phyloP scores from a whole-genome alignment of 345 rosid species.

The Physaria fendleri region DNA sequence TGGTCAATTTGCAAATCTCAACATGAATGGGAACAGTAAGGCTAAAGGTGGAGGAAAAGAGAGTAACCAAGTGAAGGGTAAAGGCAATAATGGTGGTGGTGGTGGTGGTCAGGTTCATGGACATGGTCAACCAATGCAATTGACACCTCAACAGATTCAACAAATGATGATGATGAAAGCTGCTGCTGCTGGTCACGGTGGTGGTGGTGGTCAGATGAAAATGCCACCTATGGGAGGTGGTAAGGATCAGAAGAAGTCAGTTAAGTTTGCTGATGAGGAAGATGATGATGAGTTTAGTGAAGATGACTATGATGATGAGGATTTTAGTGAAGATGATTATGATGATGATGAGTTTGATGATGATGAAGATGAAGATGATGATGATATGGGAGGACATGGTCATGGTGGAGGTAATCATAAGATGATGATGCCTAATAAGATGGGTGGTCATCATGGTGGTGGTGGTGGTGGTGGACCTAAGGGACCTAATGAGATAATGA shows the following conservation, averaged over 20 bases:
- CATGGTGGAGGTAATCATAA: conserved; percentile 46
- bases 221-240: conserved; percentile 24
- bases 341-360: conserved; percentile 43
- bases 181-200: conserved; percentile 25
- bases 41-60: conserved; percentile 34
- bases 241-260: conserved; percentile 64
- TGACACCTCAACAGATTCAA: conserved; percentile 44
- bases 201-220: conserved; percentile 21
- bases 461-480: conserved; percentile 31
- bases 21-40: conserved; percentile 22
- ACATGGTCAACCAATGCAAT: conserved; percentile 39
- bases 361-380: conserved; percentile 38
- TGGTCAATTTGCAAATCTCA: conserved; percentile 21
- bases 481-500: conserved; percentile 38
- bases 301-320: conserved; percentile 40
- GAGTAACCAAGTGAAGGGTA: conserved; percentile 16
- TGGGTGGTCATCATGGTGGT: conserved; percentile 35
- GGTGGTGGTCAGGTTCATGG: conserved; percentile 20
- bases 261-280: conserved; percentile 50
- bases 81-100: conserved; percentile 21
- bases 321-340: conserved; percentile 38
- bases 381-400: conserved; percentile 39
- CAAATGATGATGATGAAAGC: conserved; percentile 49
- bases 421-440: conserved; percentile 36
- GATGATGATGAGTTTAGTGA: conserved; percentile 38